Evolutionary conservation across 164 flowering plant genomes (phyloP).

Genomic region (Tetrastigma voinierianum): DNA sequence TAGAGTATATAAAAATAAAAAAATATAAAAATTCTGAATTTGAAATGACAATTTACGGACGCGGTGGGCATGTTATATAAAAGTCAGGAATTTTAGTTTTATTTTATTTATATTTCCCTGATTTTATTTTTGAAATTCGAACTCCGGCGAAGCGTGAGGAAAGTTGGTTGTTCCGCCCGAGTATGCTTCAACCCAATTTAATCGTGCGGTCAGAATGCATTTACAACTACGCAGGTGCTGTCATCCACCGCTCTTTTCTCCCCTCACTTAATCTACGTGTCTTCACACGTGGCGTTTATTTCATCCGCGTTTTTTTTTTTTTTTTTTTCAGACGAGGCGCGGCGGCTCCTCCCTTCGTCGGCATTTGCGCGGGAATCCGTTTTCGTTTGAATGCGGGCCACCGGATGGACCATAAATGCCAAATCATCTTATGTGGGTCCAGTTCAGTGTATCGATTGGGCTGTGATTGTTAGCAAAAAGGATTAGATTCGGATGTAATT

Average conservation of each 20-base stretch:
- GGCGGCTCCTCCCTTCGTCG: slow-evolving; percentile 18
- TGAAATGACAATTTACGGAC: no score
- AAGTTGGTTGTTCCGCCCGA: neutral
- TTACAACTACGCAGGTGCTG: slow-evolving; percentile 17
- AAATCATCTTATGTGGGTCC: no score
- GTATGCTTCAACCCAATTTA: neutral
- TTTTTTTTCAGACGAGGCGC: slow-evolving; percentile 11
- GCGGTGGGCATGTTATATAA: no score
- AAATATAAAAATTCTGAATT: no score
- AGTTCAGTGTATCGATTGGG: no score
- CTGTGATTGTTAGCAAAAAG: no score
- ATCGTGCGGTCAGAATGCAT: slow-evolving; percentile 11
- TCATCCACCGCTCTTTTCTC: neutral
- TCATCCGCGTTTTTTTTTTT: neutral
- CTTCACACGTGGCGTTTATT: neutral
- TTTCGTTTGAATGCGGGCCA: slow-evolving; percentile 3
- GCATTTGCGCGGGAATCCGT: slow-evolving; percentile 19
- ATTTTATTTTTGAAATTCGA: neutral
- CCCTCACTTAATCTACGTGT: neutral
- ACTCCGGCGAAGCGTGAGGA: neutral
- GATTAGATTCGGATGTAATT: no score
- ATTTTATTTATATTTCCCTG: no score
- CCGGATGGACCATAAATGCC: neutral
- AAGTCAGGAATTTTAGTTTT: no score
- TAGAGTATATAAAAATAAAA: no score